These are phyloP conservation scores for Aspergillus wentii DNA, from an alignment of 495 filamentous ascomycete genomes.

Conservation along the genomic window DNA sequence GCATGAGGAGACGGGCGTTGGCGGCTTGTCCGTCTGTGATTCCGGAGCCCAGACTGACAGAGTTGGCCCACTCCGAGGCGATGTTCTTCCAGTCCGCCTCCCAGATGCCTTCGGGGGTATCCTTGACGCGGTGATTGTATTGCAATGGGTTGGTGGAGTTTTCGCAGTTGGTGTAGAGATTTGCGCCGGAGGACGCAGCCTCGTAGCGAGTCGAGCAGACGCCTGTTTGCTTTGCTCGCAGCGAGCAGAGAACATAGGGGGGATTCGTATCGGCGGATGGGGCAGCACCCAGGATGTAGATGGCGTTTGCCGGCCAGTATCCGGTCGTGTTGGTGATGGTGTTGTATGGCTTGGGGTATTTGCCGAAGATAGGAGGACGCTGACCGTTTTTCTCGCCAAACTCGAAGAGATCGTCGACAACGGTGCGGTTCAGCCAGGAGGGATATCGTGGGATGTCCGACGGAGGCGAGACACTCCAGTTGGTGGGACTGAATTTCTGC, in stretches of 20 bases:
- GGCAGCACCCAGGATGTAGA: conserved; percentile 62
- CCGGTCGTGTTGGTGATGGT: conserved; percentile 55
- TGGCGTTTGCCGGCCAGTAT: conserved; percentile 34
- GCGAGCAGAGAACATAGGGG: conserved; percentile 57
- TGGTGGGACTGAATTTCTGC: conserved; percentile 28
- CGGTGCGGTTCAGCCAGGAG: conserved; percentile 50
- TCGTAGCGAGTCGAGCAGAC: conserved; percentile 60
- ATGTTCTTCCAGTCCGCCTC: conserved; percentile 55
- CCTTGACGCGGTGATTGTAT: conserved; percentile 39
- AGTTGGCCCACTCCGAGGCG: conserved; percentile 49
- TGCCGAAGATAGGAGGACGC: conserved; percentile 60
- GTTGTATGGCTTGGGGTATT: conserved; percentile 55
- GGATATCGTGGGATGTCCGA: conserved; percentile 19
- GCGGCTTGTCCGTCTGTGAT: conserved; percentile 52
- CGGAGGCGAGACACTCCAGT: conserved; percentile 15
- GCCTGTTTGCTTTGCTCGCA: conserved; percentile 53
- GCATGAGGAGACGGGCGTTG: conserved; percentile 59
- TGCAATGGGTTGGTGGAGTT: conserved; percentile 41
- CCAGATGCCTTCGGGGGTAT: conserved; percentile 24
- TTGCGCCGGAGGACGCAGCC: conserved; percentile 49
- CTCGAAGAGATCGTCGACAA: conserved; percentile 63
- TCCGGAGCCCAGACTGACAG: conserved; percentile 57
- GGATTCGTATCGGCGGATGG: conserved; percentile 14
- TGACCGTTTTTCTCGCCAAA: conserved; percentile 49
- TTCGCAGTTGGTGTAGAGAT: conserved; percentile 54